phyloP scores from a whole-genome alignment of 805 yeast genomes.

The Starmerella apis region DNA sequence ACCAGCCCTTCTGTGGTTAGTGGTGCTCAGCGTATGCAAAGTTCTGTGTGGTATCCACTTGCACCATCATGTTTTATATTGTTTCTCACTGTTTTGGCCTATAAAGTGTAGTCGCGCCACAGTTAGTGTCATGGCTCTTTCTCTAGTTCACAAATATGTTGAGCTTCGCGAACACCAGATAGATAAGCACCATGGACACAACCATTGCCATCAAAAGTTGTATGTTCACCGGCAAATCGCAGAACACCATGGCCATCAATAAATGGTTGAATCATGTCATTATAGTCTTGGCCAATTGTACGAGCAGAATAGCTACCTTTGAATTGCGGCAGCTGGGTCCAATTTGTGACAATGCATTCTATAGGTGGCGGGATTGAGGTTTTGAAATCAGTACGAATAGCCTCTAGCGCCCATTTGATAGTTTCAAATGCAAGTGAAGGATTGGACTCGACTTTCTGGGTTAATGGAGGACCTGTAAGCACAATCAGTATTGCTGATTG shows the following conservation, averaged over 20 bases:
- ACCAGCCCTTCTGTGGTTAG: no score
- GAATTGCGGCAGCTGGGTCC: constrained; percentile 63
- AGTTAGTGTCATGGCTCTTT: not conserved
- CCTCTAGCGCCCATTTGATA: constrained; percentile 42
- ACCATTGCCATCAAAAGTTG: constrained; percentile 76
- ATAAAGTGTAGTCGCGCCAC: no score
- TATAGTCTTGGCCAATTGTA: constrained; percentile 57
- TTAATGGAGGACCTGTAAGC: constrained; percentile 62
- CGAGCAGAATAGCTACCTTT: constrained; percentile 73
- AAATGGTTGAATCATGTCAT: constrained; percentile 49
- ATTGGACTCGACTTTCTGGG: constrained; percentile 45
- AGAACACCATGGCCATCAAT: constrained; percentile 48
- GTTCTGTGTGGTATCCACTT: no score
- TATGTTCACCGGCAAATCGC: constrained; percentile 88
- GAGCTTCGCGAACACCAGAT: constrained; percentile 56
- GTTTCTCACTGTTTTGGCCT: not conserved
- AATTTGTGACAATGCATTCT: constrained; percentile 41
- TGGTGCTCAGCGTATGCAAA: no score
- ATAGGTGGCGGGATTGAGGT: constrained; percentile 33
- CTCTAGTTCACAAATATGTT: not conserved
- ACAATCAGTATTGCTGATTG: constrained; percentile 41
- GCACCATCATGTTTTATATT: not conserved
- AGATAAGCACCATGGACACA: constrained; percentile 87
- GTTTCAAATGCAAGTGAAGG: constrained; percentile 48
- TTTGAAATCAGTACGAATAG: constrained; percentile 24